Conservation (phyloP, 495 filamentous ascomycete species). For the Aspergillus kassunensis region DNA sequence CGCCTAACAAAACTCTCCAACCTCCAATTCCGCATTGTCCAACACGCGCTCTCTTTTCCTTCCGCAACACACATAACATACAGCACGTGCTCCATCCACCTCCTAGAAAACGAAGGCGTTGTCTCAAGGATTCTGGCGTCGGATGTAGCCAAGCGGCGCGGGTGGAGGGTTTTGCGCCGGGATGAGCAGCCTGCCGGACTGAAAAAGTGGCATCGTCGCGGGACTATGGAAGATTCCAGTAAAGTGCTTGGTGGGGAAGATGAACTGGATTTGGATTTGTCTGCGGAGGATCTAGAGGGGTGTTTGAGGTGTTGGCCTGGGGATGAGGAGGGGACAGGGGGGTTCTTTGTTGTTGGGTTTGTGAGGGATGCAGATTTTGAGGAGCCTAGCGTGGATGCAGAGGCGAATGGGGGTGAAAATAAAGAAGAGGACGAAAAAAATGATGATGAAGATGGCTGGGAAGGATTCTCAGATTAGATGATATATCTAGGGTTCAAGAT, state of each 20-base stretch:
- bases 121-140: conserved; percentile 65
- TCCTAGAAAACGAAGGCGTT: conserved; percentile 83
- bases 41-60: conserved; percentile 81
- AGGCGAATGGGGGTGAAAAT: conserved; percentile 12
- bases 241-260: conserved; percentile 9
- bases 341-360: conserved; percentile 70
- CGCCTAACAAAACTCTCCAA: conserved; percentile 69
- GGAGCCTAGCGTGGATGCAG: background rate
- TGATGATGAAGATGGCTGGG: conserved; percentile 39
- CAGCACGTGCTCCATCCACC: conserved; percentile 85
- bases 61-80: conserved; percentile 76
- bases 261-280: conserved; percentile 30
- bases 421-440: conserved; percentile 20
- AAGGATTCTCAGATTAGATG: conserved; percentile 45
- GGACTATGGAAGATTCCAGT: conserved; percentile 40
- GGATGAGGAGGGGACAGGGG: conserved; percentile 71
- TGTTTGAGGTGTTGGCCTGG: conserved; percentile 80
- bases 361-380: conserved; percentile 43
- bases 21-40: conserved; percentile 72
- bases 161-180: conserved; percentile 71
- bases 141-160: conserved; percentile 56
- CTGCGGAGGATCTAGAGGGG: conserved; percentile 57
- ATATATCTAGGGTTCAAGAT: no score
- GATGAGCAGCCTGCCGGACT: conserved; percentile 69
- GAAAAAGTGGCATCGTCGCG: conserved; percentile 67